Evolutionary conservation across 2,329 filamentous ascomycete species (phyloP), one percentile per base, ranked within the genome.

Genomic region (Ophiostoma sp.): DNA sequence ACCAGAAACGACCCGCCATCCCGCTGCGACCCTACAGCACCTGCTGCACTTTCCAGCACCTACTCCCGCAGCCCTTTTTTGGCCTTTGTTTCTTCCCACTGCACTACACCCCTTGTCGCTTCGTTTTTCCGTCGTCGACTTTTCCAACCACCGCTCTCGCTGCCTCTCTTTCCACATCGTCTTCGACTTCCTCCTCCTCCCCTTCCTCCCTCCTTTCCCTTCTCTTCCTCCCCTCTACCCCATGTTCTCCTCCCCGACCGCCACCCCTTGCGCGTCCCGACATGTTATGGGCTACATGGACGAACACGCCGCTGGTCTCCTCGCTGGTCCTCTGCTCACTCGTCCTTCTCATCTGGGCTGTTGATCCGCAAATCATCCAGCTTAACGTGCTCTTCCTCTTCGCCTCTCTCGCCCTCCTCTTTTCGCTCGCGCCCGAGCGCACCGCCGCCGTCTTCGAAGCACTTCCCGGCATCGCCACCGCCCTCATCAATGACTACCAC

Each of bases 251-350:
- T 70, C 70, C 66, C 59, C 39, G 61, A 25, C 52, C 50, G 33
- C 68, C 50, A 50, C 71, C 55, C 61, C 36, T 66, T 70, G 73
- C 74, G 77, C 76, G 77, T 76, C 80, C 77, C 84, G 84, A 81
- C 82, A 85, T 85, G 84, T 84, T 82, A 85, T 85, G 84, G 84
- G 83, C 80, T 81, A 82, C 82, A 82, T 84, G 82, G 83, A 82
- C 83, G 79, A 80, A 81, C 78, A 80, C 80, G 75, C 76, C 80
- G 77, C 79, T 82, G 78, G 81, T 84, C 79, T 82, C 83, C 76
- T 83, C 83, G 75, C 78, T 85, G 77, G 81, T 85, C 74, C 81
- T 85, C 78, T 77, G 82, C 77, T 82, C 80, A 77, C 80, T 82
- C 76, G 80, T 82, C 75, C 77, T 85, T 70, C 81, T 82, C 76